Evolutionary conservation across 2,329 filamentous ascomycete genomes (phyloP), one percentile per base, ranked within the genome.

Genomic region (Aspergillus sp.): DNA sequence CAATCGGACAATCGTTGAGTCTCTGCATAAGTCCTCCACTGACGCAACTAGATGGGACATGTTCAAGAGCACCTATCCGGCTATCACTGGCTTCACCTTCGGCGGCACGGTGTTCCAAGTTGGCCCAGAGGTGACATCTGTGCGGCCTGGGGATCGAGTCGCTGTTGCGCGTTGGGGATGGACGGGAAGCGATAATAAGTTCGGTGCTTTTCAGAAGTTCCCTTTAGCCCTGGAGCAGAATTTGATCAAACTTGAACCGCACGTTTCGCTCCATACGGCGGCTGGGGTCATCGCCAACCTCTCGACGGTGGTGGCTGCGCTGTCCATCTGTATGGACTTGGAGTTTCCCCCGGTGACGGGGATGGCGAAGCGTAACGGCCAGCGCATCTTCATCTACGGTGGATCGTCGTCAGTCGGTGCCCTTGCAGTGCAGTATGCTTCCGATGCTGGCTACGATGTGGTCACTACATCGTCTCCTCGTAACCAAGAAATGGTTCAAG

Each of bases 171-270:
- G 56, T 20, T 45, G 45, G 26, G 54, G 52, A 35, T 24, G 33
- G 19, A 44, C 46, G 7, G 51, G 41, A 11, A 45, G 45, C n/a
- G 53, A 61, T 42, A 44, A 20, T 9, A 49, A 47, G 26, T 60
- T 60, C 45, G 58, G 60, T 2, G 55, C 58, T 2, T 60, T 48
- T 38, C 61, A 63, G 33, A 57, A 53, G 45, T 63, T 61, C 1
- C 44, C 56, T n/a, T 45, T 59, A 1, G 56, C 53, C 7, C 49
- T 38, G 10, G 54, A 49, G 22, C 20, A 53, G 6, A 49, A 46
- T 14, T 13, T 36, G 1, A 26, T 47, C 45, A 54, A 45, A 33
- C 19, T 59, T 3, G 24, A 48, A 1, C 11, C 38, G 8, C n/a
- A 47, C 8, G 53, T 52, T 14, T 19, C 48, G 4, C 36, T 63